Evolutionary conservation across 768 basidiomycete genomes (phyloP).

Genomic region (Tulasnella sp.): DNA sequence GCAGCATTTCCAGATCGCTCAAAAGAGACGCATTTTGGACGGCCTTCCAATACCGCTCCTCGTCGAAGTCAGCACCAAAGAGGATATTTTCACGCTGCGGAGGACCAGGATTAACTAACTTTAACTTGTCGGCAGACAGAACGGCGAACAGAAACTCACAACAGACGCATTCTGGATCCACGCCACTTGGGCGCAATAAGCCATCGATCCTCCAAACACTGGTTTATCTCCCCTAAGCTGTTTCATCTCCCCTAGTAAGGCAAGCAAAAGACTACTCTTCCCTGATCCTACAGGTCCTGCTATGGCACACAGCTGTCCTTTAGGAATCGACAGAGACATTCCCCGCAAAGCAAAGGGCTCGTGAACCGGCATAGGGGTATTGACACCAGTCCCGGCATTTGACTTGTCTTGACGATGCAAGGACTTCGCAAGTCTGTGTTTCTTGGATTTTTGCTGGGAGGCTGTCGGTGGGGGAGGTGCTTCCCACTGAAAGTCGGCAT

Average conservation of each 20-base stretch:
- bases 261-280: conserved; percentile 37
- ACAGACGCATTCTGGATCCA: conserved; percentile 69
- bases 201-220: conserved; percentile 54
- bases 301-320: conserved; percentile 50
- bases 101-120: neutral
- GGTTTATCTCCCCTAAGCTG: conserved; percentile 41
- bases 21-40: conserved; percentile 52
- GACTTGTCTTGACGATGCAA: conserved; percentile 6
- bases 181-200: conserved; percentile 64
- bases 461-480: conserved; percentile 25
- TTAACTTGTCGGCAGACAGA: neutral
- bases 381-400: neutral
- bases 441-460: neutral
- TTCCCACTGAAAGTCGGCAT: conserved; percentile 62
- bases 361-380: conserved; percentile 7
- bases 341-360: conserved; percentile 46
- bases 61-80: conserved; percentile 58
- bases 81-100: conserved; percentile 54
- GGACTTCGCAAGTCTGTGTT: conserved; percentile 17
- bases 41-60: conserved; percentile 57
- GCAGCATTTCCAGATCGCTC: conserved; percentile 55
- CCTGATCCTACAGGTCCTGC: conserved; percentile 65
- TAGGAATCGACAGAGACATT: conserved; percentile 45
- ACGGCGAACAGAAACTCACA: conserved; percentile 33
- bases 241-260: conserved; percentile 64